phyloP scores from a whole-genome alignment of 192 early-diverging fungal species.

The Rhizophagus sp. region DNA sequence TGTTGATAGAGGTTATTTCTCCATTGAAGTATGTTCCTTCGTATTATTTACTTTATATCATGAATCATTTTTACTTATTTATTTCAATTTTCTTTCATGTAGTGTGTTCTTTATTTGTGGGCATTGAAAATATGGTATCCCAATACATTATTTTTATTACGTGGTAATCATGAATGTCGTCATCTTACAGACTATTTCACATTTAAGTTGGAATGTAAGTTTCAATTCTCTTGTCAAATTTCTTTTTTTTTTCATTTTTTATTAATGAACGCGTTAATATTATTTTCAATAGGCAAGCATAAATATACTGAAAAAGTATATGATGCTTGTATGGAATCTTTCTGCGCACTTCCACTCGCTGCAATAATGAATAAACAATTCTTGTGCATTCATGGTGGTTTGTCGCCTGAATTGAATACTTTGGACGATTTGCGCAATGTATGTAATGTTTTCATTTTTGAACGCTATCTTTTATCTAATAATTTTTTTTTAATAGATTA shows the following conservation, averaged over 20 bases:
- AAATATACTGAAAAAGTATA: slow-evolving; percentile 93
- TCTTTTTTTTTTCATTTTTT: no score
- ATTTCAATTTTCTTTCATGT: slow-evolving; percentile 1
- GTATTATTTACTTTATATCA: neutral
- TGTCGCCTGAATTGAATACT: slow-evolving; percentile 91
- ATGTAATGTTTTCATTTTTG: neutral
- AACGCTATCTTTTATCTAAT: neutral
- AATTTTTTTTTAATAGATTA: slow-evolving; percentile 54
- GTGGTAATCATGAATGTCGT: slow-evolving; percentile 96
- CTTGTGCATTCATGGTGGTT: slow-evolving; percentile 94
- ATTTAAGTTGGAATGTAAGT: slow-evolving; percentile 95
- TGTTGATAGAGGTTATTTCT: slow-evolving; percentile 97
- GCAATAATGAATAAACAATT: slow-evolving; percentile 96
- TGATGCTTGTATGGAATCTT: slow-evolving; percentile 88
- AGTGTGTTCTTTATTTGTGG: slow-evolving; percentile 92
- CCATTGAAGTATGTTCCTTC: slow-evolving; percentile 75
- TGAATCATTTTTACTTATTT: neutral
- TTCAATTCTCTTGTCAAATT: neutral
- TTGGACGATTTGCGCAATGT: slow-evolving; percentile 82
- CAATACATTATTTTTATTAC: slow-evolving; percentile 79
- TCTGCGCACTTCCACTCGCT: slow-evolving; percentile 89
- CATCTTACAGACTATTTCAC: slow-evolving; percentile 98
- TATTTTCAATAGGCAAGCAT: slow-evolving; percentile 68
- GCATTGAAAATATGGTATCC: slow-evolving; percentile 93
- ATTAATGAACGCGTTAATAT: neutral